These are phyloP conservation scores for Hippophae gyantsensis DNA, from an alignment of 306 rosid species.

Conservation along the genomic window DNA sequence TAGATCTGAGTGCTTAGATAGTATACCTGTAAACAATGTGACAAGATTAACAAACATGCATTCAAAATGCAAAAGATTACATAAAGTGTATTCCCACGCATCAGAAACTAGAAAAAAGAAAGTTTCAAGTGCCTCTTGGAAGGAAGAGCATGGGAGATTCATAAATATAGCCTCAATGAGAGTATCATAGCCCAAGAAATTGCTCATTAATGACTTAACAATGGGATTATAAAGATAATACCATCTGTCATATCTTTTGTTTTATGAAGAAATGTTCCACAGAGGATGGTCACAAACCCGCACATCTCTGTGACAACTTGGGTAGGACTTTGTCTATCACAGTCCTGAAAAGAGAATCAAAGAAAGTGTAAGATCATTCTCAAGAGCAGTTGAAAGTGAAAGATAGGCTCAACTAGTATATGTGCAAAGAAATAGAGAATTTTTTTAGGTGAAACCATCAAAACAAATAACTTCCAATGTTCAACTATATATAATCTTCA, in stretches of 20 bases:
- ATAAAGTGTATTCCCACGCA: neutral
- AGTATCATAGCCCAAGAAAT: too few relatives aligned
- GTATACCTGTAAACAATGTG: conserved; percentile 40
- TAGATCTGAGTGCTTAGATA: conserved; percentile 71
- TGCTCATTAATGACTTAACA: too few relatives aligned
- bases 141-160: too few relatives aligned
- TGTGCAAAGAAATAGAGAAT: neutral
- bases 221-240: conserved; percentile 20
- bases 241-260: conserved; percentile 97
- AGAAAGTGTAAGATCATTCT: neutral
- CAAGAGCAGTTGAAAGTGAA: conserved; percentile 4
- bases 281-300: conserved; percentile 97
- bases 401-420: neutral
- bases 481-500: too few relatives aligned
- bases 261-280: conserved; percentile 98
- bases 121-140: neutral
- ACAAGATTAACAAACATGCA: conserved; percentile 14
- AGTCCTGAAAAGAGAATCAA: conserved; percentile 57
- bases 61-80: neutral
- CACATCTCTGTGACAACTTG: conserved; percentile 95
- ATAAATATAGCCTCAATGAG: too few relatives aligned
- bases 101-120: neutral
- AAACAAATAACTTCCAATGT: too few relatives aligned
- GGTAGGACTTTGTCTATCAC: conserved; percentile 99
- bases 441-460: too few relatives aligned